Evolutionary conservation across 1,284 basidiomycete genomes (phyloP).

Genomic region (Cutaneotrichosporon cavernicola): DNA sequence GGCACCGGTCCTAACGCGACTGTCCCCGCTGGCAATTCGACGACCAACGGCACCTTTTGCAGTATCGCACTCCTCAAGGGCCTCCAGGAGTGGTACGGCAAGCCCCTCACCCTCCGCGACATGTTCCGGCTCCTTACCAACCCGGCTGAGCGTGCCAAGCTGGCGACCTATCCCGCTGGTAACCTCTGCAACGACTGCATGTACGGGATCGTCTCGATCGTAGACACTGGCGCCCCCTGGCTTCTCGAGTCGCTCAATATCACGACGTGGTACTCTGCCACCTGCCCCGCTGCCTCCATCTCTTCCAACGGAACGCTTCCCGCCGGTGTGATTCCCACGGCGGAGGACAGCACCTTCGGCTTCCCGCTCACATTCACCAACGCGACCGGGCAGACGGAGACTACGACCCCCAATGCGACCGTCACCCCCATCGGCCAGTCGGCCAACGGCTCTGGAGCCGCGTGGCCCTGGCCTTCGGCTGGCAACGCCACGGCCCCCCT

Average conservation of each 20-base stretch:
- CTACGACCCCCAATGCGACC: constrained; percentile 21
- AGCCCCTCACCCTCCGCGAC: constrained; percentile 32
- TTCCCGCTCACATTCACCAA: constrained; percentile 35
- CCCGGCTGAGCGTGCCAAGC: constrained; percentile 29
- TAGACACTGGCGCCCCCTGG: constrained; percentile 40
- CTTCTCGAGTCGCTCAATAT: constrained; percentile 34
- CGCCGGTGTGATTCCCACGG: constrained; percentile 34
- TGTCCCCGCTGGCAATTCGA: constrained; percentile 9
- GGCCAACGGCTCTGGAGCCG: constrained; percentile 8
- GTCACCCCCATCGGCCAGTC: constrained; percentile 12
- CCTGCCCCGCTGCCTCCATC: constrained; percentile 23
- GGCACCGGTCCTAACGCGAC: constrained; percentile 8
- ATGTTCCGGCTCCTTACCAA: constrained; percentile 12
- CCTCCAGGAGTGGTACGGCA: constrained; percentile 35
- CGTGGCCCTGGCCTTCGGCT: too few relatives aligned
- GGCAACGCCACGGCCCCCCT: background rate
- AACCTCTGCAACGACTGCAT: constrained; percentile 50
- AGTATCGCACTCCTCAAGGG: constrained; percentile 40
- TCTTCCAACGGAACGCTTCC: constrained; percentile 43
- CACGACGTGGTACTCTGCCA: constrained; percentile 30
- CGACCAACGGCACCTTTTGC: constrained; percentile 38
- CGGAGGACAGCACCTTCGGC: constrained; percentile 41
- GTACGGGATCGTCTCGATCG: constrained; percentile 43
- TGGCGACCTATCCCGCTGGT: constrained; percentile 31
- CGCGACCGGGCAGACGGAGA: constrained; percentile 25